These are phyloP conservation scores for Leccinum disarticulatum DNA, from an alignment of 768 basidiomycete genomes.

Conservation along the genomic window DNA sequence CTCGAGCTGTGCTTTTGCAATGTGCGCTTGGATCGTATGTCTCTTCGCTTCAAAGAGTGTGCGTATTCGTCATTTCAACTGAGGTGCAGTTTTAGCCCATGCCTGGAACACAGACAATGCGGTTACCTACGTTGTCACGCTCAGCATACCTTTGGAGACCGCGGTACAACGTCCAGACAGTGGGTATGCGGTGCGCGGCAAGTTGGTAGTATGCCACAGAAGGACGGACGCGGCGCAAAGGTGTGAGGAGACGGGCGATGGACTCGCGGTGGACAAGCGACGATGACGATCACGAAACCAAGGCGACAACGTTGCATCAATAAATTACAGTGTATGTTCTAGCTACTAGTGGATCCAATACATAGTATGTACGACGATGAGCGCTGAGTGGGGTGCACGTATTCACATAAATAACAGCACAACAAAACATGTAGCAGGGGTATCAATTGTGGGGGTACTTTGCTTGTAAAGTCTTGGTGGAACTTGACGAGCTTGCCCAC, in stretches of 20 bases:
- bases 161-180: constrained; percentile 75
- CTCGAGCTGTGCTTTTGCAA: constrained; percentile 46
- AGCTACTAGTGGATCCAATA: not conserved
- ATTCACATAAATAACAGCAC: not conserved
- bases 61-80: constrained; percentile 62
- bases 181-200: constrained; percentile 72
- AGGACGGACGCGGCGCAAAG: constrained; percentile 59
- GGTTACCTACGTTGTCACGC: constrained; percentile 46
- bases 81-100: constrained; percentile 1
- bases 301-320: not conserved
- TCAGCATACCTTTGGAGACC: constrained; percentile 59
- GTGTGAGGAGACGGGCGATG: constrained; percentile 52
- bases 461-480: constrained; percentile 59
- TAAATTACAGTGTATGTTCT: constrained; percentile 3
- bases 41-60: constrained; percentile 53
- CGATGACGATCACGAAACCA: constrained; percentile 2
- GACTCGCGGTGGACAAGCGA: constrained; percentile 53
- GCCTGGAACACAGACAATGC: not conserved
- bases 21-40: constrained; percentile 51
- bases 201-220: constrained; percentile 67
- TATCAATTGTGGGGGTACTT: constrained; percentile 37
- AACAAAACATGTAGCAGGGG: not conserved
- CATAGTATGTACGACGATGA: constrained; percentile 3
- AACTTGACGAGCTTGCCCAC: constrained; percentile 79
- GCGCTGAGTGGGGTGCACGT: not conserved